phyloP scores from a whole-genome alignment of 768 basidiomycete species.

The Tylopilus intermedius region DNA sequence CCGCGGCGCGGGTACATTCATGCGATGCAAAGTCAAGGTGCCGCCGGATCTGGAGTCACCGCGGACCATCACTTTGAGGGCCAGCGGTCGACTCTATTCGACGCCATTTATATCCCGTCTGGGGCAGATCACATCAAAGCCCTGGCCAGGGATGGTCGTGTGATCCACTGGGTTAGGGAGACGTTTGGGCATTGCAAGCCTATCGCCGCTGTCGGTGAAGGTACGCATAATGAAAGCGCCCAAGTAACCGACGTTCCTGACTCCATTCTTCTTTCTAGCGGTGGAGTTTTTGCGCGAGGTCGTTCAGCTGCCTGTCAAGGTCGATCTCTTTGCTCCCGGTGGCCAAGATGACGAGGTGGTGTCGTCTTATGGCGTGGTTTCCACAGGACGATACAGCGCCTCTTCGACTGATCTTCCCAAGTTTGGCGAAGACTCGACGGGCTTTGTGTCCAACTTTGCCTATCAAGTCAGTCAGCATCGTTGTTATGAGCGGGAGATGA shows the following conservation, averaged over 20 bases:
- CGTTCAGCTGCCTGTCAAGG: constrained; percentile 38
- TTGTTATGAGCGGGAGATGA: constrained; percentile 57
- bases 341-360: constrained; percentile 36
- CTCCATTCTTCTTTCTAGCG: constrained; percentile 29
- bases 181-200: constrained; percentile 84
- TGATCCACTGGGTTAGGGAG: constrained; percentile 79
- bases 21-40: constrained; percentile 28
- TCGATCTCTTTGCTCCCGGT: constrained; percentile 37
- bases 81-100: constrained; percentile 79
- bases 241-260: background rate
- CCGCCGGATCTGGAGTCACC: constrained; percentile 31
- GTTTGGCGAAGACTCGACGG: constrained; percentile 43
- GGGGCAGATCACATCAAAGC: constrained; percentile 57
- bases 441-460: constrained; percentile 55
- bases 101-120: constrained; percentile 74
- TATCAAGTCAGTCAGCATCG: constrained; percentile 63
- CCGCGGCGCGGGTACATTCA: constrained; percentile 53
- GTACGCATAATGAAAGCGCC: constrained; percentile 16
- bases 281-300: constrained; percentile 45
- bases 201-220: constrained; percentile 72
- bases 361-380: constrained; percentile 59
- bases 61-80: constrained; percentile 73
- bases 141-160: constrained; percentile 59
- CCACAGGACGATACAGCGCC: constrained; percentile 47
- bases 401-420: constrained; percentile 40